phyloP scores from a whole-genome alignment of 305 asterid genomes.

The Andrographis paniculata region DNA sequence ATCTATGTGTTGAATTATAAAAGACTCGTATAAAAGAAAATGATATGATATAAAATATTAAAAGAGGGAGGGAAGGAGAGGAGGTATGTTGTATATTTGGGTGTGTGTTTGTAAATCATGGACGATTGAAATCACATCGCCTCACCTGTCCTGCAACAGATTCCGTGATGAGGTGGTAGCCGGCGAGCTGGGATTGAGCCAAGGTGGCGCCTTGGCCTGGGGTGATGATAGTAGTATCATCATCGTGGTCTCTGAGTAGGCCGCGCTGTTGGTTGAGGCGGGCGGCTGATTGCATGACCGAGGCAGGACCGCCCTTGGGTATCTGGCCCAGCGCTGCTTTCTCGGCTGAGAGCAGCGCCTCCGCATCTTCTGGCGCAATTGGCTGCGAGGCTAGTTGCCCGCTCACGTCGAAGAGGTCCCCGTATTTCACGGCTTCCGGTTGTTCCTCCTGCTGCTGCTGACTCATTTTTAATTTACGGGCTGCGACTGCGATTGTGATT shows the following conservation, averaged over 20 bases:
- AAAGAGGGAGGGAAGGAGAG: no score
- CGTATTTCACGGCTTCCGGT: constrained; percentile 33
- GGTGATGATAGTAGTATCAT: constrained; percentile 21
- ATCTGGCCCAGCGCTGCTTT: constrained; percentile 27
- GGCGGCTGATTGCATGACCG: constrained; percentile 47
- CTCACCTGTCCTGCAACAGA: constrained; percentile 51
- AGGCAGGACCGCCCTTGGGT: constrained; percentile 36
- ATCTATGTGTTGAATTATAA: background rate
- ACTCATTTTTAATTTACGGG: no score
- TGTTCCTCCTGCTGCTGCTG: constrained; percentile 22
- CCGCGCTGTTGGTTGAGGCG: constrained; percentile 37
- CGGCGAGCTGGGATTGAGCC: constrained; percentile 32
- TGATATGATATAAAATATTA: background rate
- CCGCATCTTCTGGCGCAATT: constrained; percentile 51
- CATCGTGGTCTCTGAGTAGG: constrained; percentile 20
- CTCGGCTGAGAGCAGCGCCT: constrained; percentile 40
- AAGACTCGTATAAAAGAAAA: background rate
- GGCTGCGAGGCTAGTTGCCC: constrained; percentile 47
- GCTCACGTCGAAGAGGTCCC: constrained; percentile 40
- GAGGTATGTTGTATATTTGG: no score
- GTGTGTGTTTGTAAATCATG: no score
- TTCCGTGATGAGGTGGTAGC: constrained; percentile 44
- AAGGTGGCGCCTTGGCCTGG: constrained; percentile 38
- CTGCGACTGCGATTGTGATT: no score
- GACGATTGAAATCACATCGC: no score